These are phyloP conservation scores for Cucurbitaria berberidis DNA, from an alignment of 2,329 filamentous ascomycete species.

Conservation along the genomic window DNA sequence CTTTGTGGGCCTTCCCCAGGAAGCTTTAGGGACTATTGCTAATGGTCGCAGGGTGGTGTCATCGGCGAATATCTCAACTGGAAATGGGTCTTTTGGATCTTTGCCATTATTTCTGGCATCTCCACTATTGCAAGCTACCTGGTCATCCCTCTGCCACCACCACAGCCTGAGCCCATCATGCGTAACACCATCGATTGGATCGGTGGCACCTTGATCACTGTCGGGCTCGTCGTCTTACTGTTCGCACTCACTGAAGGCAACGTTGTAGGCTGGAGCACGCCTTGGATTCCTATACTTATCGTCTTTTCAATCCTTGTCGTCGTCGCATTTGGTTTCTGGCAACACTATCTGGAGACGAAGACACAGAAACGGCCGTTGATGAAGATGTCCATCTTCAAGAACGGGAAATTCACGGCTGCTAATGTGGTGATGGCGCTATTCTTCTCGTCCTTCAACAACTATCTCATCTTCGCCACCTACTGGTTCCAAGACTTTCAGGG, in stretches of 20 bases:
- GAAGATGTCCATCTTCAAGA: slow-evolving; percentile 69
- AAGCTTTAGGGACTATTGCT: slow-evolving; percentile 7
- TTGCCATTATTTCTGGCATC: slow-evolving; percentile 64
- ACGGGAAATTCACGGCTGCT: slow-evolving; percentile 65
- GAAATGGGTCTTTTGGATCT: slow-evolving; percentile 57
- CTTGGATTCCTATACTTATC: slow-evolving; percentile 67
- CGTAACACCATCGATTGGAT: slow-evolving; percentile 68
- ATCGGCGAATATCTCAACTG: slow-evolving; percentile 62
- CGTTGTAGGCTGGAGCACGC: slow-evolving; percentile 69
- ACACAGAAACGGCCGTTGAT: slow-evolving; percentile 64
- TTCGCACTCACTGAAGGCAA: slow-evolving; percentile 74
- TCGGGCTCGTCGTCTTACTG: slow-evolving; percentile 66
- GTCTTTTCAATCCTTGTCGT: slow-evolving; percentile 65
- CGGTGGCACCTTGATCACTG: slow-evolving; percentile 67
- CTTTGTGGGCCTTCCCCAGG: slow-evolving; percentile 41
- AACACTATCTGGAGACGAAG: slow-evolving; percentile 64
- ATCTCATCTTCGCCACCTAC: slow-evolving; percentile 70
- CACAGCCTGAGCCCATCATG: slow-evolving; percentile 35
- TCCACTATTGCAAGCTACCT: slow-evolving; percentile 64
- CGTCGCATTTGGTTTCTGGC: slow-evolving; percentile 65
- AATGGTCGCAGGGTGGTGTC: slow-evolving; percentile 58
- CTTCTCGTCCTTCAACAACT: slow-evolving; percentile 72
- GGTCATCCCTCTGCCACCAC: slow-evolving; percentile 63
- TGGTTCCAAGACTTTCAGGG: slow-evolving; percentile 73
- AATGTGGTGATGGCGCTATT: slow-evolving; percentile 71